phyloP scores from a whole-genome alignment of 768 basidiomycete species.

The Epithele typhae region DNA sequence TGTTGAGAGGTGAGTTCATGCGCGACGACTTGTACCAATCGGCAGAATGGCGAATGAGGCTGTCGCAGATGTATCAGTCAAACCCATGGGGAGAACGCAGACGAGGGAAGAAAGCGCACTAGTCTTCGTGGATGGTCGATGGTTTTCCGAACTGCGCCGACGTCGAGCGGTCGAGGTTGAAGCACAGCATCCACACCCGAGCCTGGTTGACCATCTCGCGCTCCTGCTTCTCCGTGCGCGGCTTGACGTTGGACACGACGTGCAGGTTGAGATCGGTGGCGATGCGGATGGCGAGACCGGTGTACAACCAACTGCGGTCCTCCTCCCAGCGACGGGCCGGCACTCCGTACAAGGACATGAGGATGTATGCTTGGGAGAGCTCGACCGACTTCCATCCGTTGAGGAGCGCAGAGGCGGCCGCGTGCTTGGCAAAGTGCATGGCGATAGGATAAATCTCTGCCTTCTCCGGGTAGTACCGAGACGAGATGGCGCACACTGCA shows the following conservation, averaged over 20 bases:
- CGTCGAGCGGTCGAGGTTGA: slow-evolving; percentile 82
- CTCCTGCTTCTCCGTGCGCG: slow-evolving; percentile 69
- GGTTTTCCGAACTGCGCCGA: slow-evolving; percentile 90
- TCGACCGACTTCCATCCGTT: slow-evolving; percentile 61
- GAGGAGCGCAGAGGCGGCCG: slow-evolving; percentile 75
- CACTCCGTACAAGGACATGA: slow-evolving; percentile 79
- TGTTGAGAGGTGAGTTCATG: slow-evolving; percentile 61
- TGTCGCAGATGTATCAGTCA: slow-evolving; percentile 16
- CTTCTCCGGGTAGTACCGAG: slow-evolving; percentile 77
- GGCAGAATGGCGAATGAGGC: slow-evolving; percentile 63
- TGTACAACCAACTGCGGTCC: slow-evolving; percentile 86
- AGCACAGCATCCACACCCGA: slow-evolving; percentile 89
- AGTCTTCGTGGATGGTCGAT: slow-evolving; percentile 83
- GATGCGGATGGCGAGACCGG: slow-evolving; percentile 82
- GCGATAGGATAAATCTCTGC: slow-evolving; percentile 84
- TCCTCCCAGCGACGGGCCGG: slow-evolving; percentile 86
- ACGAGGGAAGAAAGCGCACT: slow-evolving; percentile 34
- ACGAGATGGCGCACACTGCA: slow-evolving; percentile 80
- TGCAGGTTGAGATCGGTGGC: slow-evolving; percentile 90
- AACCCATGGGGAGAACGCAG: no score
- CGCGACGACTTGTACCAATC: slow-evolving; percentile 74
- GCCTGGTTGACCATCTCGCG: slow-evolving; percentile 82
- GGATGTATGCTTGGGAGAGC: slow-evolving; percentile 85
- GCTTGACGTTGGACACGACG: slow-evolving; percentile 67
- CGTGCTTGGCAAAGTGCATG: slow-evolving; percentile 85